phyloP scores from a whole-genome alignment of 176 grass and related monocot genomes.

The Hordeum marinum region DNA sequence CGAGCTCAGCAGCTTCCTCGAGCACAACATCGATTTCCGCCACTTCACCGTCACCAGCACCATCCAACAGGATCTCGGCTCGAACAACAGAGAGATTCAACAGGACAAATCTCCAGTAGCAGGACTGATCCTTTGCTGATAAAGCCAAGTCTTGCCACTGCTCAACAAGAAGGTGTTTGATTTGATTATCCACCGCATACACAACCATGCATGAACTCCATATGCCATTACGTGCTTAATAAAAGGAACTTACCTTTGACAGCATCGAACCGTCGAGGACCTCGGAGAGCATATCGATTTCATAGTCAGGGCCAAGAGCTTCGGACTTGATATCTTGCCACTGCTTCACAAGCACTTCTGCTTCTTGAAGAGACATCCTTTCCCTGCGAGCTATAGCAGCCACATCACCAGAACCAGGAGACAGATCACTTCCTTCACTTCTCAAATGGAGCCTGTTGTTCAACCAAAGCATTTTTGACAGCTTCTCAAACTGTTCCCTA shows the following conservation, averaged over 20 bases:
- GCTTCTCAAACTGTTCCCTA: slow-evolving; percentile 48
- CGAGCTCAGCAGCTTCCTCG: slow-evolving; percentile 92
- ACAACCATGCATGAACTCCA: background rate
- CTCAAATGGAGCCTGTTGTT: slow-evolving; percentile 32
- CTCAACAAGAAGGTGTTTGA: background rate
- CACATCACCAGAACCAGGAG: slow-evolving; percentile 7
- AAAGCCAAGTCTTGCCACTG: slow-evolving; percentile 81
- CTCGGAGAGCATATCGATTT: slow-evolving; percentile 56
- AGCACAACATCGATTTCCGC: slow-evolving; percentile 81
- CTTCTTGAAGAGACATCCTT: slow-evolving; percentile 78
- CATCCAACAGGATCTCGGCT: slow-evolving; percentile 66
- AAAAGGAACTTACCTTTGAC: slow-evolving; percentile 46
- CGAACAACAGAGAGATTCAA: slow-evolving; percentile 60
- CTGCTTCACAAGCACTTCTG: slow-evolving; percentile 71
- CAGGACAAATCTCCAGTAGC: slow-evolving; percentile 90
- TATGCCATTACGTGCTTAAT: background rate
- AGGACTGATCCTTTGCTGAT: slow-evolving; percentile 60
- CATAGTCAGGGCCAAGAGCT: slow-evolving; percentile 76
- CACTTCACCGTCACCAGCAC: slow-evolving; percentile 39
- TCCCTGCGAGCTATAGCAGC: slow-evolving; percentile 15
- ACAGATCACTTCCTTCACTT: slow-evolving; percentile 24
- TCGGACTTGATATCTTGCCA: slow-evolving; percentile 95
- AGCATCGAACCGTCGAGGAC: slow-evolving; percentile 87
- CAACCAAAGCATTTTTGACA: slow-evolving; percentile 50
- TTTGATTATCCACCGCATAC: slow-evolving; percentile 24